Percentiles rank a stretch among this genome's conserved stretches.
Conservation (phyloP, 2,329 filamentous ascomycete species). For the Fusarium camptoceras region DNA sequence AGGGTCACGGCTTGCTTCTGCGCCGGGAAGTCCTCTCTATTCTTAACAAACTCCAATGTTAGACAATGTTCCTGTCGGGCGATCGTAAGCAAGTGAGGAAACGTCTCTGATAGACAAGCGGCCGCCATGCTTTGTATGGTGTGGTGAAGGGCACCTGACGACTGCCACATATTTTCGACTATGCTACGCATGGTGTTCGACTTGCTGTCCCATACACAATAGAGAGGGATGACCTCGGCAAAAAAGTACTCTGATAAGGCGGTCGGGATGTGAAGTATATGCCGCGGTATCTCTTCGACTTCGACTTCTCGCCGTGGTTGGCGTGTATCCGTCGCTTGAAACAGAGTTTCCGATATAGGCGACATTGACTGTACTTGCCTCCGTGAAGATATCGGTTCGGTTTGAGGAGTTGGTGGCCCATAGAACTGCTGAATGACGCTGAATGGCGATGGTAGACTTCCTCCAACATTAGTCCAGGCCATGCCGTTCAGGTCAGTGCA, state of each 20-base stretch:
- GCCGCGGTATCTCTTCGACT: not conserved
- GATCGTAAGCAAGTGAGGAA: not conserved
- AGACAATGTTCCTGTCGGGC: not conserved
- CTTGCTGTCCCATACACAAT: conserved; percentile 14
- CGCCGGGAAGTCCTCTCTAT: not conserved
- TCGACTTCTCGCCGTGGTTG: not conserved
- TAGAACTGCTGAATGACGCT: not conserved
- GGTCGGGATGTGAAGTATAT: not conserved
- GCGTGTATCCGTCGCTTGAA: not conserved
- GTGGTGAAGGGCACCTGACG: not conserved
- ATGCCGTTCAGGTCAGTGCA: not conserved
- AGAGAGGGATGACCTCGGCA: not conserved
- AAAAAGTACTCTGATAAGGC: conserved; percentile 10
- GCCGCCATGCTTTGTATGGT: conserved; percentile 19
- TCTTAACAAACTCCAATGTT: not conserved
- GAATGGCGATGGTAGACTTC: not conserved
- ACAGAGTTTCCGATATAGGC: too few species aligned
- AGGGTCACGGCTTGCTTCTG: not conserved
- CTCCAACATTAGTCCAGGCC: not conserved
- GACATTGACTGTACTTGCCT: too few species aligned
- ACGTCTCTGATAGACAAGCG: conserved; percentile 1
- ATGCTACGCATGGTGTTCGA: conserved; percentile 4
- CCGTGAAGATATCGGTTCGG: not conserved
- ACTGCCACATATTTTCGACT: not conserved
- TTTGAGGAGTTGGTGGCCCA: not conserved